Base-by-base conservation (phyloP, 352 stramenopile species). In the Halophytophthora polymorphica region DNA sequence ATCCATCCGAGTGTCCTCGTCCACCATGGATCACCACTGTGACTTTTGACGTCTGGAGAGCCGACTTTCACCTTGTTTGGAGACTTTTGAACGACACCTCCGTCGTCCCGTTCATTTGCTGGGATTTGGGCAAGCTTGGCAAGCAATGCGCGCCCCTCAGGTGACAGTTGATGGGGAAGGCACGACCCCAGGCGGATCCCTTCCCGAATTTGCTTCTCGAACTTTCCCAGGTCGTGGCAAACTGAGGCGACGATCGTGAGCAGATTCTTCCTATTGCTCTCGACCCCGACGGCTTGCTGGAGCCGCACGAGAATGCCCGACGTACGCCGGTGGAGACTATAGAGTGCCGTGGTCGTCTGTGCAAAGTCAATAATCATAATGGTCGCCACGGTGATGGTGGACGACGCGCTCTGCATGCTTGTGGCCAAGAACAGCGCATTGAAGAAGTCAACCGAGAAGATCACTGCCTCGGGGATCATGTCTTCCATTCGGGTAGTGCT, bases 371-470 rank as follows among this genome's bases (percentile, higher is more conserved):
- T 54, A 17, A 56, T 22, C 2, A 61, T 59, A 11, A 75, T 55
- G 19, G 47, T 41, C 2, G 58, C 22, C n/a, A 57, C 61, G 2
- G 59, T 77, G 7, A 37, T 52, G 23, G 69, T 45, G 3, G 68
- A 74, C 0, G 53, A 65, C 1, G 69, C 54, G 47, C 61, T 70
- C 29, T 81, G 71, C 61, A 78, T 66, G 44, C 66, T 75, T 6
- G 47, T 72, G 15, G 63, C 45, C 1, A 75, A 55, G 23, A 67
- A 83, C 31, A 79, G 54, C 11, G 69, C 61, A 37, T 68, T 73
- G 53, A 74, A 78, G 37, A 74, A 64, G 15, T 77, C 58, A 18
- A 77, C 49, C 10, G 53, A 73, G 49, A 78, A 74, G 37, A 81
- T 68, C 19, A 81, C 58, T 7, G 50, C 48, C 35, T 69, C 63